phyloP scores from a whole-genome alignment of 2,329 filamentous ascomycete genomes.

The Penicillium freii region DNA sequence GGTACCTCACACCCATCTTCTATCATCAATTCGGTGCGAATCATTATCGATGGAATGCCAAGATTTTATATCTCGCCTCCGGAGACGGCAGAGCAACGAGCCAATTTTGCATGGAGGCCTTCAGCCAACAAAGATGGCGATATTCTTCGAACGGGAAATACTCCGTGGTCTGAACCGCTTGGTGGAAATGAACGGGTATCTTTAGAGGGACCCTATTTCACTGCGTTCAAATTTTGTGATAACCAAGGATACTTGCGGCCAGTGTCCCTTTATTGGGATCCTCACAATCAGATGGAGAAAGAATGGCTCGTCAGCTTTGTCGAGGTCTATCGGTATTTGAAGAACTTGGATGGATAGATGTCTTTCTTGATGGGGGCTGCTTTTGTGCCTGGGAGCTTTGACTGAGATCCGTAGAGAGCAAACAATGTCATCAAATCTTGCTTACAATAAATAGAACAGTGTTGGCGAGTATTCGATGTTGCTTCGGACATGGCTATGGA shows the following conservation, averaged over 20 bases:
- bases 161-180: slow-evolving; percentile 9
- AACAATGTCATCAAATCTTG: background rate
- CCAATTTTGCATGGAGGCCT: background rate
- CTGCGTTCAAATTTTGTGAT: background rate
- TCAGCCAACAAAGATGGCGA: background rate
- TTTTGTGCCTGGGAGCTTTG: background rate
- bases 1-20: slow-evolving; percentile 1
- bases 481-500: background rate
- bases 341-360: background rate
- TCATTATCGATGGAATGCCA: slow-evolving; percentile 11
- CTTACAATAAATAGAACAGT: background rate
- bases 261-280: background rate
- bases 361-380: background rate
- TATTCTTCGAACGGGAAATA: slow-evolving; percentile 10
- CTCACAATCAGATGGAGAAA: slow-evolving; percentile 17
- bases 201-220: slow-evolving; percentile 1
- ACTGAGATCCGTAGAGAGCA: background rate
- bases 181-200: background rate
- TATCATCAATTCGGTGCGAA: background rate
- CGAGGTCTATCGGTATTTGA: slow-evolving; percentile 10
- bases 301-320: slow-evolving; percentile 21
- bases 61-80: background rate
- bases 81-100: background rate
- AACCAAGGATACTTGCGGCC: background rate
- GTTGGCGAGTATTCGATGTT: background rate